Evolutionary conservation across 1,284 basidiomycete genomes (phyloP), one percentile per base, ranked within the genome.

Genomic region (Laetiporus sulphureus): DNA sequence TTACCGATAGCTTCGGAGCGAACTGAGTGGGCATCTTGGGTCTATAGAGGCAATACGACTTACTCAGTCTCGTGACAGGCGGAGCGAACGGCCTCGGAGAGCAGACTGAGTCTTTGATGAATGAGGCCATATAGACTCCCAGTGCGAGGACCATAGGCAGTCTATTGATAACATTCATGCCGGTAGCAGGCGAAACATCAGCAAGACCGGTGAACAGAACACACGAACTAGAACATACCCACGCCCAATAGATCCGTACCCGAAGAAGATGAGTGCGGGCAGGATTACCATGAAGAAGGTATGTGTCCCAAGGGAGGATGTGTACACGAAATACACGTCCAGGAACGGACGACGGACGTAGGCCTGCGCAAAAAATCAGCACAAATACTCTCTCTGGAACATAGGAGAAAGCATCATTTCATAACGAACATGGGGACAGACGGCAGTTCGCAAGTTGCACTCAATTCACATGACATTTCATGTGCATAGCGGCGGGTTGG

Each of bases 221-320:
- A n/a, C n/a, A n/a, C n/a, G n/a, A n/a, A n/a, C n/a, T n/a, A n/a
- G n/a, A 30, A 67, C 86, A 50, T 55, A 92, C 89, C 82, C 89
- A 57, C 81, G 63, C 3, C 83, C 91, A 34, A 81, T 67, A 36
- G 82, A 72, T 1, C 69, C 68, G 47, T 80, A 76, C 1, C 91
- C 91, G 54, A 95, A 91, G 74, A 93, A 97, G 60, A 86, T 95
- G 44, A 90, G 71, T 3, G 84, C 69, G 0, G 95, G 94, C 1
- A 98, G 67, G 51, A 88, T 77, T 20, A 83, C 79, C 78, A 95
- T 89, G 71, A 98, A 98, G 68, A 95, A 97, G 0, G 90, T 94
- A 58, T 97, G 94, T 0, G 92, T 91, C 0, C 91, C 91, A 34
- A 96, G 74, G 0, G 90, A 73, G 1, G 91, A 92, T 0, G 90